Conservation (phyloP, 129 eudicot genomes). For the Ambrosia artemisiifolia region DNA sequence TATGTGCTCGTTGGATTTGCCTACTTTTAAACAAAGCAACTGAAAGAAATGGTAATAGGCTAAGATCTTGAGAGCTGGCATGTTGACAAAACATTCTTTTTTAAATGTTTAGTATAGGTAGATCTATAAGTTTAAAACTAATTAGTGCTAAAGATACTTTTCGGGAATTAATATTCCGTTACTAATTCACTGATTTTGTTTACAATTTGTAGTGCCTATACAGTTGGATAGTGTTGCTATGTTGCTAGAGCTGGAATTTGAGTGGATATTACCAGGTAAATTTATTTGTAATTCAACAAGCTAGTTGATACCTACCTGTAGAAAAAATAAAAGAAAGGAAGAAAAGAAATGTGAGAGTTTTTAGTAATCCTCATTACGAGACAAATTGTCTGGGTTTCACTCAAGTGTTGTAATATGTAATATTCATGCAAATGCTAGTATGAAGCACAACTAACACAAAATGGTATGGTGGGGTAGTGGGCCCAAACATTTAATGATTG, state of each 20-base stretch:
- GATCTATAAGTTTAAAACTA: too few relatives aligned
- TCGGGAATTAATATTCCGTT: background rate
- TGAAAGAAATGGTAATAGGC: too few relatives aligned
- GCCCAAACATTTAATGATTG: background rate
- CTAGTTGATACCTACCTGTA: background rate
- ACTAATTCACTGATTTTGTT: background rate
- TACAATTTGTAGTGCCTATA: conserved; percentile 40
- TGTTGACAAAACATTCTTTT: too few relatives aligned
- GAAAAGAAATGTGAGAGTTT: background rate
- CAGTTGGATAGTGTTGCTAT: conserved; percentile 51
- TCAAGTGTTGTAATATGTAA: background rate
- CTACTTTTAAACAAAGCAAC: background rate
- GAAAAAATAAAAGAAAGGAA: too few relatives aligned
- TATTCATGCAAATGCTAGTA: background rate
- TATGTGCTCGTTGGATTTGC: background rate
- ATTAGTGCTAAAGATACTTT: background rate
- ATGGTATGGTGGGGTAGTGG: background rate
- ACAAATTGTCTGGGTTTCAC: background rate
- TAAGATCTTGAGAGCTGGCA: too few relatives aligned
- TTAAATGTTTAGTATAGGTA: too few relatives aligned
- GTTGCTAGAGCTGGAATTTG: conserved; percentile 58
- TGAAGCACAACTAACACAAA: background rate
- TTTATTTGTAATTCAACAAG: background rate
- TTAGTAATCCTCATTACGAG: background rate
- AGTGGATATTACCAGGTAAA: conserved; percentile 71